Evolutionary conservation across 2,329 filamentous ascomycete species (phyloP), one percentile per base, ranked within the genome.

Genomic region (Phyllosticta paracitricarpa): DNA sequence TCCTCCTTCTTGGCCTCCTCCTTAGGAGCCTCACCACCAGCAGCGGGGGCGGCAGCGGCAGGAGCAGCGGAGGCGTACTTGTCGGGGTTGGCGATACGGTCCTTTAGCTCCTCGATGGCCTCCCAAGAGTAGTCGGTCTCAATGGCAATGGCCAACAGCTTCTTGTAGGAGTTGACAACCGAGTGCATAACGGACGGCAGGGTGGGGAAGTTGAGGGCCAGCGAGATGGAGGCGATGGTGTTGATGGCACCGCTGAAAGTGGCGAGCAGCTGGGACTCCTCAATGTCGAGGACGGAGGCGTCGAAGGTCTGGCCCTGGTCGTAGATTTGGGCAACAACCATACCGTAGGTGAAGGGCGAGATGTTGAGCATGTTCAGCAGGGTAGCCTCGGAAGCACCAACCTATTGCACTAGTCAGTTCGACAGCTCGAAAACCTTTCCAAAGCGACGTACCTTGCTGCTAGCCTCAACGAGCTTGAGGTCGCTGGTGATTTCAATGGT

Each of bases 291-390:
- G 69, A 99, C 90, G 66, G 78, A 80, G 67, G 91, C 79, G 67
- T 85, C 82, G 86, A 99, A 99, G 71, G 85, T 86, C 84, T 99
- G 94, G 74, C 94, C 94, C 75, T 93, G 82, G 82, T 99, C 92
- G 85, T 99, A 99, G 79, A 99, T 91, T 84, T 97, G 93, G 67
- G 85, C 70, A 73, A 99, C 88, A 77, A 88, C 89, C 89, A 99
- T 95, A 83, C 94, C 94, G 83, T 97, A 99, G 64, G 92, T 96
- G 86, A 97, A 97, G 78, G 92, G 92, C 70, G 94, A 97, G 85
- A 99, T 99, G 88, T 97, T 97, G 78, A 99, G 82, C 93, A 99
- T 89, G 89, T 99, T 99, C 74, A 99, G 88, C 70, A 99, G 86
- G 75, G 93, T 96, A 70, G 94, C 94, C 85, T 99, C 94, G 77